Percentiles rank a stretch among this genome's conserved stretches.
phyloP scores from a whole-genome alignment of 164 flowering plant species.

The Magnolia sinica region DNA sequence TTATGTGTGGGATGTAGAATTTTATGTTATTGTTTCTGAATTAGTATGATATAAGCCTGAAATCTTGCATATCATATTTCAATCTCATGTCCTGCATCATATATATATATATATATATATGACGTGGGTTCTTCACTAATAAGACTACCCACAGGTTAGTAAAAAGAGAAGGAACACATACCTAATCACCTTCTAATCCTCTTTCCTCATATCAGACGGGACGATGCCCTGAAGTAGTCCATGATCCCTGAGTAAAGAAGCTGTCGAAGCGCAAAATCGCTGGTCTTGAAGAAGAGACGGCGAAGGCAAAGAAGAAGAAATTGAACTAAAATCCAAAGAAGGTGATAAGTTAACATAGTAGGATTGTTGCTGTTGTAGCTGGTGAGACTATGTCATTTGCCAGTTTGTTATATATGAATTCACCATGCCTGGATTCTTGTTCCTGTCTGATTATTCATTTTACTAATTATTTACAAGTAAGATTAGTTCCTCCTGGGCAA shows the following conservation, averaged over 20 bases:
- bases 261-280: slow-evolving; percentile 17
- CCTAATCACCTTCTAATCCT: slow-evolving; percentile 24
- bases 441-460: no score
- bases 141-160: slow-evolving; percentile 13
- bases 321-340: slow-evolving; percentile 17
- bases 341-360: slow-evolving; percentile 29
- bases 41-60: no score
- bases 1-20: no score
- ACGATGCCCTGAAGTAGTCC: slow-evolving; percentile 78
- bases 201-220: slow-evolving; percentile 42
- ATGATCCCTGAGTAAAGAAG: slow-evolving; percentile 45
- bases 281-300: slow-evolving; percentile 21
- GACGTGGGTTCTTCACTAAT: no score
- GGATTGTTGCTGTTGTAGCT: slow-evolving; percentile 25
- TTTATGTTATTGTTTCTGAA: no score
- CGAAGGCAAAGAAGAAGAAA: background rate
- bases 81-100: no score
- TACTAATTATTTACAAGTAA: no score
- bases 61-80: no score
- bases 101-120: no score
- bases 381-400: slow-evolving; percentile 19
- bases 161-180: slow-evolving; percentile 20
- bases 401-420: no score
- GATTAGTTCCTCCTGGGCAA: no score
- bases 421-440: no score